Evolutionary conservation across 257 asterid species (phyloP).

Genomic region (Solanum raphanifolium): DNA sequence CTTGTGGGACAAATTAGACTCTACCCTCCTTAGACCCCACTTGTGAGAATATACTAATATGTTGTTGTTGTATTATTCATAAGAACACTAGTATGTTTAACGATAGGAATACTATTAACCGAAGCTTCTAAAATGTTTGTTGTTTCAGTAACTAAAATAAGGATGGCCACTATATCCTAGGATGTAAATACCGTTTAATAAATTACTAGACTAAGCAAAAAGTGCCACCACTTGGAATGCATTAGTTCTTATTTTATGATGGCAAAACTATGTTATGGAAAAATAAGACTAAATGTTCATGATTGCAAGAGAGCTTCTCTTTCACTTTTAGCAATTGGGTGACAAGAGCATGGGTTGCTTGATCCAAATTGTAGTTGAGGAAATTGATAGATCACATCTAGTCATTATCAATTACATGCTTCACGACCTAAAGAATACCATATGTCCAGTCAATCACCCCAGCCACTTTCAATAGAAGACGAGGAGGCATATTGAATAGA

Average conservation of each 20-base stretch:
- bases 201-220: background rate
- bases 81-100: background rate
- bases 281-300: background rate
- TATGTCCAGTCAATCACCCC: background rate
- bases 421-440: background rate
- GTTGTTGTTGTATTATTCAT: background rate
- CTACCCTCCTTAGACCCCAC: background rate
- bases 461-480: background rate
- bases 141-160: background rate
- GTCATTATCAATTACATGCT: background rate
- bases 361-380: background rate
- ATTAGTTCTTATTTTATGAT: background rate
- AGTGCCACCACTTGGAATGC: background rate
- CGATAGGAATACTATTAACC: background rate
- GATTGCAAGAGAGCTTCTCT: background rate
- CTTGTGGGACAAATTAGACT: no score
- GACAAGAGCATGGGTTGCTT: background rate
- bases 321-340: background rate
- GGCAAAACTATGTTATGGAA: background rate
- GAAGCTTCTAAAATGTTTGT: background rate
- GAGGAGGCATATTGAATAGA: background rate
- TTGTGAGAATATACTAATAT: background rate
- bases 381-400: background rate
- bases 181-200: background rate
- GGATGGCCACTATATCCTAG: background rate